phyloP scores from a whole-genome alignment of 768 basidiomycete species.

The Auricularia auricula-judae region DNA sequence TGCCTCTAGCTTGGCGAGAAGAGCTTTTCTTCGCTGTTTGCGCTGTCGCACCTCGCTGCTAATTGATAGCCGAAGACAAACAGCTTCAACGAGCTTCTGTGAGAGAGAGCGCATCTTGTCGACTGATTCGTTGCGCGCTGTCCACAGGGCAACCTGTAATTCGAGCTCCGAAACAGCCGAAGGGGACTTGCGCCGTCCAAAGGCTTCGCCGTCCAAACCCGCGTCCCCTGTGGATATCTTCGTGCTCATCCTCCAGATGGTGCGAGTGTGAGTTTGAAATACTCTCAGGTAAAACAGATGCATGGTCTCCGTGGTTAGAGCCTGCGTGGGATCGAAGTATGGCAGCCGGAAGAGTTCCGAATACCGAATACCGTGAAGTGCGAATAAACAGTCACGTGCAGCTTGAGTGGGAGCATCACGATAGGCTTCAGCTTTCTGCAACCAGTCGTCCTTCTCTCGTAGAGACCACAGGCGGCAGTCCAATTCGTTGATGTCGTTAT shows the following conservation, averaged over 20 bases:
- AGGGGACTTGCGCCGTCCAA: not conserved
- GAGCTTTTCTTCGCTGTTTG: not conserved
- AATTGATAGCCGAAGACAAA: not conserved
- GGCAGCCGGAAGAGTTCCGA: slow-evolving; percentile 21
- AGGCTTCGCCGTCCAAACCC: not conserved
- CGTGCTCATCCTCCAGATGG: not conserved
- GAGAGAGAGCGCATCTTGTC: not conserved
- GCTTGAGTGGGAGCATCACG: not conserved
- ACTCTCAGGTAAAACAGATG: not conserved
- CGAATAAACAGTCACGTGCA: slow-evolving; percentile 3
- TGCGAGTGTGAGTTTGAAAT: not conserved
- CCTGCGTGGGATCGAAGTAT: slow-evolving; percentile 32
- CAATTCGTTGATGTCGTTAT: not conserved
- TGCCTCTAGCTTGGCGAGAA: not conserved
- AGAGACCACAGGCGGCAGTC: slow-evolving; percentile 1
- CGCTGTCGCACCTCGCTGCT: not conserved
- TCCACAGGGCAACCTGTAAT: not conserved
- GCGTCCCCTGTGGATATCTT: not conserved
- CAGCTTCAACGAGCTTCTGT: not conserved
- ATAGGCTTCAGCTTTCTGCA: not conserved
- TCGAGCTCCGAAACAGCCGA: not conserved
- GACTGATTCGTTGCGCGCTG: not conserved
- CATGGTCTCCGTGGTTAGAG: slow-evolving; percentile 9
- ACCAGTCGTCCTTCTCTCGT: not conserved
- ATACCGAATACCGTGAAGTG: slow-evolving; percentile 13